Percentiles rank a stretch among this genome's conserved stretches.
phyloP scores from a whole-genome alignment of 768 basidiomycete species.

The Mycena polygramma region DNA sequence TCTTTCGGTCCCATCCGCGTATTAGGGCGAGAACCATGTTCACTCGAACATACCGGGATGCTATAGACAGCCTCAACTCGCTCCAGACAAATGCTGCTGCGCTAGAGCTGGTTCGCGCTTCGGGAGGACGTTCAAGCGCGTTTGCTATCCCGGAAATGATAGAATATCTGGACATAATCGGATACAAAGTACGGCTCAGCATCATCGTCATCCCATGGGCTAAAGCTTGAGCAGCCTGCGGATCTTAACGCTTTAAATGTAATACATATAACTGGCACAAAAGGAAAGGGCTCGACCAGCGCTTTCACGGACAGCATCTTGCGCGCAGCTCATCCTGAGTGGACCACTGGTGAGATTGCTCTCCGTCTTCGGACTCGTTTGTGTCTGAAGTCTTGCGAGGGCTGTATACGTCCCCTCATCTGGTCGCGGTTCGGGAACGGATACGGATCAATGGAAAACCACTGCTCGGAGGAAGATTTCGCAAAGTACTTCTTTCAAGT shows the following conservation, averaged over 20 bases:
- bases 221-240: constrained; percentile 64
- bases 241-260: constrained; percentile 92
- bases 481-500: constrained; percentile 95
- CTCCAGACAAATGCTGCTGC: constrained; percentile 96
- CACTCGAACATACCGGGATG: constrained; percentile 77
- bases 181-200: constrained; percentile 75
- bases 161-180: constrained; percentile 89
- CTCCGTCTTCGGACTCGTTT: background rate
- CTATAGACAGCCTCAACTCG: constrained; percentile 79
- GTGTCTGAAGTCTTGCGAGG: constrained; percentile 59
- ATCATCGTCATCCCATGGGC: constrained; percentile 31
- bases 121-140: constrained; percentile 70
- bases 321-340: constrained; percentile 76
- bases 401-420: constrained; percentile 96
- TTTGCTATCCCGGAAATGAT: constrained; percentile 90
- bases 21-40: constrained; percentile 61
- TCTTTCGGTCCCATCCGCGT: constrained; percentile 32
- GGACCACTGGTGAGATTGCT: constrained; percentile 81
- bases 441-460: constrained; percentile 94
- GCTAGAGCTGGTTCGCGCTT: constrained; percentile 84
- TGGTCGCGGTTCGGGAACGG: constrained; percentile 95
- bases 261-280: constrained; percentile 97
- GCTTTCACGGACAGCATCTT: constrained; percentile 93
- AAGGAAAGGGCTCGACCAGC: constrained; percentile 97
- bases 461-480: constrained; percentile 89